These are phyloP conservation scores for Spinellus fusiger DNA, from an alignment of 192 early-diverging fungal genomes.

Conservation along the genomic window DNA sequence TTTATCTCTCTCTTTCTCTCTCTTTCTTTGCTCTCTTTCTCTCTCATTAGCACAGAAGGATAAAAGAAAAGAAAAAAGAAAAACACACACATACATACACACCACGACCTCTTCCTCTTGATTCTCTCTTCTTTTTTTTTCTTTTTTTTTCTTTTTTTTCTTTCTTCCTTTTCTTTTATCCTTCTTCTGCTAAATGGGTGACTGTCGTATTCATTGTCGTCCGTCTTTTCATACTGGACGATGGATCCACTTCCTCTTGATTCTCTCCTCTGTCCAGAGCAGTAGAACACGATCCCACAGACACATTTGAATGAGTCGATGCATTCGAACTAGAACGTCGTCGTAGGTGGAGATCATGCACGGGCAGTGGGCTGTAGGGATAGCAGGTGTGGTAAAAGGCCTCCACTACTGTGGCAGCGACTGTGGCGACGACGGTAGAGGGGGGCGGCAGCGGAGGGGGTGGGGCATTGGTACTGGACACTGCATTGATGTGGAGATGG, in stretches of 20 bases:
- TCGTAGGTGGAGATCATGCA: constrained; percentile 3
- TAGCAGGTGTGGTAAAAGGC: neutral
- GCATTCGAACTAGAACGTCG: constrained; percentile 20
- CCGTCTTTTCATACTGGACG: neutral
- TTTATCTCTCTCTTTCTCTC: no score
- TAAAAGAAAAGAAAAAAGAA: no score
- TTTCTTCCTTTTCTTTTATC: neutral
- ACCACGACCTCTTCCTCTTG: no score
- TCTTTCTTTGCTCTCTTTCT: no score
- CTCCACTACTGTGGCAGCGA: neutral
- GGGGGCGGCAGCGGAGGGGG: no score
- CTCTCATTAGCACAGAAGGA: no score
- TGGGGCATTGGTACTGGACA: neutral
- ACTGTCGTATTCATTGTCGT: neutral
- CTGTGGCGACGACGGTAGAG: no score
- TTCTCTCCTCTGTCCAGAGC: neutral
- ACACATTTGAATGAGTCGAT: constrained; percentile 6
- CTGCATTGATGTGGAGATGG: neutral
- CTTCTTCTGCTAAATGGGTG: constrained; percentile 2
- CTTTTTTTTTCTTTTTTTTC: neutral
- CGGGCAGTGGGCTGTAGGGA: constrained; percentile 8
- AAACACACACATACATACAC: no score
- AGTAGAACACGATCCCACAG: neutral
- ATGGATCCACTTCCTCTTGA: neutral
- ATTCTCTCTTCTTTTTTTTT: neutral